These are phyloP conservation scores for Cystofilobasidium capitatum DNA, from an alignment of 768 basidiomycete species.

Conservation along the genomic window DNA sequence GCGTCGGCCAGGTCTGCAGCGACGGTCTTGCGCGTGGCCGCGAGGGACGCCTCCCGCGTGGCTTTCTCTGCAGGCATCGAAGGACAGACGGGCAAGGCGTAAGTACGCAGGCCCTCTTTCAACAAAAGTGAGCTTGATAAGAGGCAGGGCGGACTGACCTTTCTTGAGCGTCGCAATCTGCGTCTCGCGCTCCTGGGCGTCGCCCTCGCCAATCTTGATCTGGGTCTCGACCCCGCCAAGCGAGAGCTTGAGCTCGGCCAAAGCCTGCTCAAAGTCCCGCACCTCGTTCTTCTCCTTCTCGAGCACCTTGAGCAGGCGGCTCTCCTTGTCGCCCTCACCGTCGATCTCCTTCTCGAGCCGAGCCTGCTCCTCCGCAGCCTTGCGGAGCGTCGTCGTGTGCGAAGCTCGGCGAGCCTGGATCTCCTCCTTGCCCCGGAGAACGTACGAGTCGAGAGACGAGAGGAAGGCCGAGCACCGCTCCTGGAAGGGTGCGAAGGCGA, in stretches of 20 bases:
- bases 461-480: slow-evolving; percentile 20
- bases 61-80: slow-evolving; percentile 17
- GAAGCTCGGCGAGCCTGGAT: slow-evolving; percentile 20
- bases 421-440: slow-evolving; percentile 26
- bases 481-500: slow-evolving; percentile 23
- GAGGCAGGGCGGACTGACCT: not conserved
- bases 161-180: slow-evolving; percentile 15
- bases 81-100: not conserved
- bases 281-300: slow-evolving; percentile 26
- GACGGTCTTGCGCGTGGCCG: slow-evolving; percentile 8
- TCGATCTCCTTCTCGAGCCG: slow-evolving; percentile 25
- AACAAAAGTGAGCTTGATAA: not conserved
- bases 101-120: not conserved
- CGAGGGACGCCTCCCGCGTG: slow-evolving; percentile 7
- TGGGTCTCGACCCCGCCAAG: slow-evolving; percentile 25
- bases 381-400: slow-evolving; percentile 13
- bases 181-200: slow-evolving; percentile 18
- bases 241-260: slow-evolving; percentile 26
- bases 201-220: slow-evolving; percentile 12
- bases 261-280: slow-evolving; percentile 16
- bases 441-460: slow-evolving; percentile 23
- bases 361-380: slow-evolving; percentile 12
- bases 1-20: slow-evolving; percentile 5
- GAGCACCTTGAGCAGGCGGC: slow-evolving; percentile 21
- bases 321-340: slow-evolving; percentile 17